Conservation (phyloP, 805 yeast genomes). For the Scheffersomyces spartinae region DNA sequence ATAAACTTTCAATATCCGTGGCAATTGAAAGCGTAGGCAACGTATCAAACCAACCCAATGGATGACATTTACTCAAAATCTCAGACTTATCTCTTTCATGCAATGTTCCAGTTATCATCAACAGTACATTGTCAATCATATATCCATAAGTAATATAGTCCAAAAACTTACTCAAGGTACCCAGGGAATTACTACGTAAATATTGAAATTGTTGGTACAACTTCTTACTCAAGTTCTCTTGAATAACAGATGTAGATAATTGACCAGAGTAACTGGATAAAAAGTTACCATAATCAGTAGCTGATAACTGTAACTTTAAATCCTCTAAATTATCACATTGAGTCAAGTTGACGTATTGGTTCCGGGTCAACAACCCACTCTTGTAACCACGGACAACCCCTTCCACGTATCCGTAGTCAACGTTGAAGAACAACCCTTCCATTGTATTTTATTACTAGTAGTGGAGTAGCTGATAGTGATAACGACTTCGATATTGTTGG, state of each 20-base stretch:
- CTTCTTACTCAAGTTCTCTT: slow-evolving; percentile 63
- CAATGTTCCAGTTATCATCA: slow-evolving; percentile 93
- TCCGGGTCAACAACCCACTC: slow-evolving; percentile 61
- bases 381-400: slow-evolving; percentile 93
- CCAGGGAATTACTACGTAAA: slow-evolving; percentile 72
- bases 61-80: slow-evolving; percentile 84
- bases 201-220: slow-evolving; percentile 78
- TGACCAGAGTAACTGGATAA: slow-evolving; percentile 72
- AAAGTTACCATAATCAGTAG: slow-evolving; percentile 93
- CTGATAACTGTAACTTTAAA: slow-evolving; percentile 82
- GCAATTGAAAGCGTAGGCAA: slow-evolving; percentile 92
- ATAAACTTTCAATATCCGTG: slow-evolving; percentile 87
- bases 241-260: slow-evolving; percentile 79
- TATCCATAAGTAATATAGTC: slow-evolving; percentile 92
- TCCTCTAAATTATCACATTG: slow-evolving; percentile 96
- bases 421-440: slow-evolving; percentile 92
- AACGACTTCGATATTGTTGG: no score
- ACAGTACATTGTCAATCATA: slow-evolving; percentile 95
- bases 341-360: slow-evolving; percentile 83
- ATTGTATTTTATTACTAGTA: slow-evolving; percentile 21
- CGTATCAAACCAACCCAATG: slow-evolving; percentile 97
- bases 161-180: slow-evolving; percentile 70
- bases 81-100: slow-evolving; percentile 90
- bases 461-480: neutral
- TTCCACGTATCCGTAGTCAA: slow-evolving; percentile 84